phyloP scores from a whole-genome alignment of 345 rosid genomes.

The Citrus reticulata region DNA sequence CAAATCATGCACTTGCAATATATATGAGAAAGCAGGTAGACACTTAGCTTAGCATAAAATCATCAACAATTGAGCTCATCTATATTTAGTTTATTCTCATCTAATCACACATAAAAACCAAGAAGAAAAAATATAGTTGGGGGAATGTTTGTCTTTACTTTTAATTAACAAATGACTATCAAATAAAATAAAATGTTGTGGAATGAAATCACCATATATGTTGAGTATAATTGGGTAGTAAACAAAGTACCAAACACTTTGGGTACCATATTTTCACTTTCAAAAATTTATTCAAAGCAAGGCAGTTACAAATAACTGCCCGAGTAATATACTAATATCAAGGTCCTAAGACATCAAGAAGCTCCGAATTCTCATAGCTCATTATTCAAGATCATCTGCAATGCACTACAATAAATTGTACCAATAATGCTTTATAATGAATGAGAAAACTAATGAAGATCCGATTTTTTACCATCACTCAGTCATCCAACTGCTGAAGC shows the following conservation, averaged over 20 bases:
- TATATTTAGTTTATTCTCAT: background rate
- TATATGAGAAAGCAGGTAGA: background rate
- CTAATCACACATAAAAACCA: background rate
- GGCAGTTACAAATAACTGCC: background rate
- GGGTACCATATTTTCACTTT: background rate
- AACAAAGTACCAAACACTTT: background rate
- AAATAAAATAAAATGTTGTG: background rate
- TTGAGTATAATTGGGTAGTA: background rate
- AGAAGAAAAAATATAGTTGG: background rate
- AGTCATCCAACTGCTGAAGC: conserved; percentile 75
- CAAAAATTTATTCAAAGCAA: background rate
- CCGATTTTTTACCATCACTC: conserved; percentile 13
- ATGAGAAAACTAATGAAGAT: background rate
- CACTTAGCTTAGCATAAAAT: background rate
- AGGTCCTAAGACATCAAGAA: background rate
- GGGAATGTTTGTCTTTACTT: background rate
- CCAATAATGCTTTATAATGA: background rate
- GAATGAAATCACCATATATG: background rate
- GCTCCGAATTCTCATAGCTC: background rate
- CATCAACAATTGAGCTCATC: background rate
- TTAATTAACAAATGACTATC: too few species aligned
- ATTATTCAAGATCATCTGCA: background rate
- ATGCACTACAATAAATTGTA: background rate
- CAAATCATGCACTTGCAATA: background rate
- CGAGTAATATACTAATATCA: background rate